A percentile compares a stretch with the other conserved stretches of the same genome.
Conservation (phyloP, 768 basidiomycete genomes). For the Termitomyces sp. region DNA sequence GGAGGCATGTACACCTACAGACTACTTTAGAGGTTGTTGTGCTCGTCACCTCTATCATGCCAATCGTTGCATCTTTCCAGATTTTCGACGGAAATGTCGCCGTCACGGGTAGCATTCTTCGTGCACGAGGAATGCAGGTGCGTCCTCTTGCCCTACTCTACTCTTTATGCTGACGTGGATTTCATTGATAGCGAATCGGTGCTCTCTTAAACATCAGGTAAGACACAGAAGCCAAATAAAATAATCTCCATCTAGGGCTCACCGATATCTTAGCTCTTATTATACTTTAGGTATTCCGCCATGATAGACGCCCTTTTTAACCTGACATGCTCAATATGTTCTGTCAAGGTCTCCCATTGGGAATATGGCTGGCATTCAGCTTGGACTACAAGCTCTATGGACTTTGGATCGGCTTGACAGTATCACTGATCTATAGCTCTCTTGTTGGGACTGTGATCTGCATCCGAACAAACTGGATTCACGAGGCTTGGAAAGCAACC, state of each 20-base stretch:
- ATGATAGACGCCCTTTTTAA: neutral
- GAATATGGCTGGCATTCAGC: conserved; percentile 69
- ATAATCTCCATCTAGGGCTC: neutral
- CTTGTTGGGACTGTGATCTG: conserved; percentile 46
- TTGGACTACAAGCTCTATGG: conserved; percentile 56
- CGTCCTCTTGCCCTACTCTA: neutral
- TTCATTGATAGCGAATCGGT: conserved; percentile 46
- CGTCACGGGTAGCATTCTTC: conserved; percentile 69
- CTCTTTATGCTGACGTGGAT: neutral
- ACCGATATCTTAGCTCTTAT: conserved; percentile 45
- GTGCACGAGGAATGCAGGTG: conserved; percentile 77
- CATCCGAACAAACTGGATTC: conserved; percentile 60
- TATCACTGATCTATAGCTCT: conserved; percentile 53
- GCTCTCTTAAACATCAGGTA: conserved; percentile 75
- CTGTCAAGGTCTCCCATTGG: conserved; percentile 64
- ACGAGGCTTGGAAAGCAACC: conserved; percentile 58
- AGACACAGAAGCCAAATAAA: conserved; percentile 1
- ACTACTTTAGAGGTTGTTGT: conserved; percentile 38
- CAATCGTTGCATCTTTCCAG: conserved; percentile 73
- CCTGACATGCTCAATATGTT: neutral
- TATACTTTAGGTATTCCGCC: conserved; percentile 54
- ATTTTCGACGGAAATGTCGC: conserved; percentile 73
- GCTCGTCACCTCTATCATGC: conserved; percentile 63
- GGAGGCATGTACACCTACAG: neutral
- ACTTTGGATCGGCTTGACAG: conserved; percentile 82